Percentiles rank a stretch among this genome's conserved stretches.
Conservation (phyloP, 805 yeast species). For the Saccharomyces jurei region DNA sequence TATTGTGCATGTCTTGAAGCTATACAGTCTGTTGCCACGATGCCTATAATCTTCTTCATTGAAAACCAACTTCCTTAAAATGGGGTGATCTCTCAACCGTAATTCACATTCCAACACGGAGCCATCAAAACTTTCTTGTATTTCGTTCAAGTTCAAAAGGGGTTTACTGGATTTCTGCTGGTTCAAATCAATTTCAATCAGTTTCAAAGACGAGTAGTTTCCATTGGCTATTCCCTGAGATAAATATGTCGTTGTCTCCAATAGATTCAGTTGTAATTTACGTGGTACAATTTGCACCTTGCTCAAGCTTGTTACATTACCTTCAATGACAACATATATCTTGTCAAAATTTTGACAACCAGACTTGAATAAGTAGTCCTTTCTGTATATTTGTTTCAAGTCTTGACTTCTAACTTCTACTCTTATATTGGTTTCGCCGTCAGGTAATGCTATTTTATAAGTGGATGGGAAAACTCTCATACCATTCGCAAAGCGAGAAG, state of each 20-base stretch:
- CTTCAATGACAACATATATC: conserved; percentile 12
- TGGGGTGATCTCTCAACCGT: conserved; percentile 16
- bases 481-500: conserved; percentile 1
- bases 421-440: conserved; percentile 16
- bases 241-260: conserved; percentile 24
- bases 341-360: conserved; percentile 22
- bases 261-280: conserved; percentile 20
- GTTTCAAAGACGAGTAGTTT: conserved; percentile 22
- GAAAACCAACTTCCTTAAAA: conserved; percentile 17
- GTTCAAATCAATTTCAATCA: conserved; percentile 12
- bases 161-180: neutral
- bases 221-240: conserved; percentile 27
- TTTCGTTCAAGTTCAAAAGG: neutral
- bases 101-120: conserved; percentile 17
- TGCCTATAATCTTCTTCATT: conserved; percentile 29
- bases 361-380: conserved; percentile 20
- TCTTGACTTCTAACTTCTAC: conserved; percentile 18
- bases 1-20: conserved; percentile 26
- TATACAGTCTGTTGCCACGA: conserved; percentile 27
- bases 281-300: conserved; percentile 9
- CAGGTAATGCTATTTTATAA: conserved; percentile 16
- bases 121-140: neutral
- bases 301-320: conserved; percentile 6
- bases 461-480: conserved; percentile 11
- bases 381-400: conserved; percentile 15